Conservation (phyloP, 1,284 basidiomycete genomes). For the Ceraceosorus guamensis region DNA sequence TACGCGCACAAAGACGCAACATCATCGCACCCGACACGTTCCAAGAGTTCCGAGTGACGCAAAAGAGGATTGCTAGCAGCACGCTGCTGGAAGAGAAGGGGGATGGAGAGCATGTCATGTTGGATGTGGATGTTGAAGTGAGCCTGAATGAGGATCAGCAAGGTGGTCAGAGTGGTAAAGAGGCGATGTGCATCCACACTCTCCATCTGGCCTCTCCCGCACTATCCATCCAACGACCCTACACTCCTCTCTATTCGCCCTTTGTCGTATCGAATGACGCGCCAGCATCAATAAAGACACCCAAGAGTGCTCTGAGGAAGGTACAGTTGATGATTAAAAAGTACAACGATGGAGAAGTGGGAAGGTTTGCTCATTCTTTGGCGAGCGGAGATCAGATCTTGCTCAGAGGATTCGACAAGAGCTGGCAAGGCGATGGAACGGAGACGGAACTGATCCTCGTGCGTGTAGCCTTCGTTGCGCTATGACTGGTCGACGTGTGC, state of each 20-base stretch:
- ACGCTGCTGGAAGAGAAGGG: background rate
- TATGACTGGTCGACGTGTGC: background rate
- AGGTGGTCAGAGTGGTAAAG: background rate
- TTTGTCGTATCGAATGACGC: conserved; percentile 10
- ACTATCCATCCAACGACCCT: conserved; percentile 31
- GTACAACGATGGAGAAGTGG: conserved; percentile 29
- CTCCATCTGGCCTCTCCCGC: conserved; percentile 16
- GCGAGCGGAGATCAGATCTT: conserved; percentile 14
- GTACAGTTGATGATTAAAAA: conserved; percentile 26
- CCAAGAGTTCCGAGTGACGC: background rate
- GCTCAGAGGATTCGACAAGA: conserved; percentile 25
- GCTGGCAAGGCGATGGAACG: conserved; percentile 11
- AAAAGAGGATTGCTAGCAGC: background rate
- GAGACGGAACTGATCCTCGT: conserved; percentile 12
- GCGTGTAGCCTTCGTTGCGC: background rate
- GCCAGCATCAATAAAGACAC: too few relatives aligned
- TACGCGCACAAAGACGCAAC: conserved; percentile 1
- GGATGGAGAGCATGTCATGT: conserved; percentile 1
- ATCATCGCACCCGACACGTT: background rate
- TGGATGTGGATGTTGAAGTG: background rate
- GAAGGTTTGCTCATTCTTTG: conserved; percentile 20
- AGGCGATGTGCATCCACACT: conserved; percentile 4
- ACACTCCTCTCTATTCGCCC: conserved; percentile 27
- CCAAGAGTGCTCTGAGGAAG: conserved; percentile 3
- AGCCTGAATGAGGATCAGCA: conserved; percentile 15